Evolutionary conservation across 1,284 basidiomycete species (phyloP), one percentile per base, ranked within the genome.

Genomic region (Cutaneotrichosporon cutaneum): DNA sequence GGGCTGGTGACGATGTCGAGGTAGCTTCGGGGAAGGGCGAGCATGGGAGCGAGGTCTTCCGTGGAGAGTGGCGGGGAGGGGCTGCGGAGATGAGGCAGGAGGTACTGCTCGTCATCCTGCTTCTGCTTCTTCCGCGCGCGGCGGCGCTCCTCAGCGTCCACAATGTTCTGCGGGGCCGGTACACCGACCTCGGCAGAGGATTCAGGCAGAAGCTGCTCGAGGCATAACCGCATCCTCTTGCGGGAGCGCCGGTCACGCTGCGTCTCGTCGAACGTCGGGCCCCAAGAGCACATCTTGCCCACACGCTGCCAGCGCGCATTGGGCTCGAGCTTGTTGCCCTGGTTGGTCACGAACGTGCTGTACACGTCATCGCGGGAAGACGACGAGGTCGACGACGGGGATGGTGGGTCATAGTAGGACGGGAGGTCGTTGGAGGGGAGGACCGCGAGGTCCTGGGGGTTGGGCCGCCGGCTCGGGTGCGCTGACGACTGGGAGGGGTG

Each of bases 201-300:
- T 0, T 71, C 69, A 0, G 77, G 78, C 30, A 79, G 59, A 10
- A 77, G 64, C 35, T 75, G 66, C 56, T 76, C 69, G 11, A 80
- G 59, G 27, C 70, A 74, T 8, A 70, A 47, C 53, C 70, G 70
- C 33, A 80, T 60, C 18, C 78, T 62, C 58, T 72, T 74, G 24
- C 74, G 69, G 1, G 70, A 62, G 4, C 69, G 71, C 21, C 67
- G 58, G 13, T 70, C 65, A 21, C 68, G 56, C 53, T 68, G 64
- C 8, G 64, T 66, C n/a, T 75, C 74, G 42, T 79, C 75, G 60
- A 69, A 78, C 30, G 71, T 63, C 10, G 77, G 77, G 10, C 71
- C 73, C 80, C 79, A 81, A 4, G 77, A 72, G 54, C 69, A 76
- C 51, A 78, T 74, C 66, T 80, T 80, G 45, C 78, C 78, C 16